Base-by-base conservation (phyloP, 1,284 basidiomycete genomes). In the Ceratobasidium sp. region DNA sequence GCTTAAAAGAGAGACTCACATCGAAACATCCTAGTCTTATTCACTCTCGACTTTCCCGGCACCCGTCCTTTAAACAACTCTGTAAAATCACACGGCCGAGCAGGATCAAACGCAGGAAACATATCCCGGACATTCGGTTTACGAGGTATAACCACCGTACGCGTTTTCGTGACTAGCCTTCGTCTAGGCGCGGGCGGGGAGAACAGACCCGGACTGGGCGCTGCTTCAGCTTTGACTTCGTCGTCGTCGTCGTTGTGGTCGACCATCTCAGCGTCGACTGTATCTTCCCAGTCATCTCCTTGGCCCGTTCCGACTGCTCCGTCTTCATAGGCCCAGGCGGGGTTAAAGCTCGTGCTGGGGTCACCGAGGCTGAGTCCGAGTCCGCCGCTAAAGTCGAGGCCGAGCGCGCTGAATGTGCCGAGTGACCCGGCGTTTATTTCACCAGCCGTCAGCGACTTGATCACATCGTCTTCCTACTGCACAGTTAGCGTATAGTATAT, bases 61-160 rank as follows among this genome's bases (percentile, higher is more conserved):
- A 91, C 91, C 77, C 91, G 90, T 1, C 93, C 94, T 82, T 94
- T 95, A 85, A 99, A 96, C 69, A 99, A 86, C 83, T 98, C 95
- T 42, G 94, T 97, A 86, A 99, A 98, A 84, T 96, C 92, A 78
- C 99, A 87, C 33, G 94, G 84, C 82, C 89, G 93, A 80, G 93
- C 90, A 81, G 91, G 91, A 82, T 93, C 90, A 83, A 96, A 99
- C 0, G 91, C 90, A 9, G 97, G 97, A 84, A 97, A 99, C 20
- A 95, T 88, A 80, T 95, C 92, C 81, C 93, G 92, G 3, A 97
- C 94, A 68, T 93, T 93, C 42, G 93, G 92, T 57, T 92, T 87
- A 83, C 93, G 92, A 0, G 93, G 89, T 5, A 92, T 87, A 48
- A 90, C 87, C 80, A 88, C 91, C 40, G 54, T 77, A 12, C 87